A percentile compares a stretch with the other conserved stretches of the same genome.
These are phyloP conservation scores for Podaxis mareebaensis DNA, from an alignment of 768 basidiomycete genomes.

Conservation along the genomic window DNA sequence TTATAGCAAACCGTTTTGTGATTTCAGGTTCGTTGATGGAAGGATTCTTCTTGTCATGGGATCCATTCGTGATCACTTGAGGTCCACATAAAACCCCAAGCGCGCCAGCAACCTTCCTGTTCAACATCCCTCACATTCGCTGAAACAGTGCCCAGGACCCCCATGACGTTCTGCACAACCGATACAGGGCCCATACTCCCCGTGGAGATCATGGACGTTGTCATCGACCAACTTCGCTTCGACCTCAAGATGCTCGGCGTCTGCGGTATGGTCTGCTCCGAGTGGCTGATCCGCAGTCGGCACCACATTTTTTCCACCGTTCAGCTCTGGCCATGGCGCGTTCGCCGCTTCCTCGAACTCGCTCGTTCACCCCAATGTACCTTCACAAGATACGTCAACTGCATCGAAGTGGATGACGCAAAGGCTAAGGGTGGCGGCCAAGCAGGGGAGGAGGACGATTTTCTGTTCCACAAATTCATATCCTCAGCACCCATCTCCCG, in stretches of 20 bases:
- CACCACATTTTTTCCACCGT: conserved; percentile 32
- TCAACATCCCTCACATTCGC: neutral
- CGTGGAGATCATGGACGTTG: conserved; percentile 33
- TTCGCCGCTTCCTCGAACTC: conserved; percentile 26
- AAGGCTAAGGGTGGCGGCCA: neutral
- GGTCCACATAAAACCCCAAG: neutral
- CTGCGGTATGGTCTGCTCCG: conserved; percentile 32
- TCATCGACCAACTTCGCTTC: conserved; percentile 33
- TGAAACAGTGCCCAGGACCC: neutral
- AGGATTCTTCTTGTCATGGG: conserved; percentile 5
- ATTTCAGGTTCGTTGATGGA: neutral
- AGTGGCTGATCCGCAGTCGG: conserved; percentile 32
- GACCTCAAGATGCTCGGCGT: conserved; percentile 25
- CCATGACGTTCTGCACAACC: neutral
- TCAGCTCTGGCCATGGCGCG: conserved; percentile 31
- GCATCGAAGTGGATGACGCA: conserved; percentile 29
- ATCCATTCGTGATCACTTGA: neutral
- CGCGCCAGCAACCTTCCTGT: neutral
- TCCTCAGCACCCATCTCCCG: conserved; percentile 20
- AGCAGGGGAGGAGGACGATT: neutral
- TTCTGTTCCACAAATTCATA: conserved; percentile 22
- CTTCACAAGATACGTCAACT: conserved; percentile 26
- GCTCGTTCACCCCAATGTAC: conserved; percentile 23
- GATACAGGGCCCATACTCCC: conserved; percentile 22
- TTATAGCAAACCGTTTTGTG: neutral